These are phyloP conservation scores for Trichosporon inkin DNA, from an alignment of 1,284 basidiomycete species.

Conservation along the genomic window DNA sequence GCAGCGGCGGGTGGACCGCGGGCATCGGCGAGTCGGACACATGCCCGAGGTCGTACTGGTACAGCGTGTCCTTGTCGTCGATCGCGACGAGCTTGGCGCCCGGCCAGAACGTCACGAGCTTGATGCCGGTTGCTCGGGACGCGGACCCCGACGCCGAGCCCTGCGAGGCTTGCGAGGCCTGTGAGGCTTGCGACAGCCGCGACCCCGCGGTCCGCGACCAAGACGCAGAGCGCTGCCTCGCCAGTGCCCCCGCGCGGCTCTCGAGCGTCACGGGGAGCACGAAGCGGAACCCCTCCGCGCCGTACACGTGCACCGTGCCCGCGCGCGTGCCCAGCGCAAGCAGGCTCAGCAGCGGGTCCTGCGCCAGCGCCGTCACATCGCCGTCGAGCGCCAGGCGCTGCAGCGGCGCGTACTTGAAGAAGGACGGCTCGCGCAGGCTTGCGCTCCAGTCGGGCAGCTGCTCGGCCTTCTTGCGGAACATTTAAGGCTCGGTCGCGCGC, in stretches of 20 bases:
- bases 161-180: too few relatives aligned
- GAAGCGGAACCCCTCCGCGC: conserved; percentile 44
- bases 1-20: conserved; percentile 35
- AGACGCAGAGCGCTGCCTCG: neutral
- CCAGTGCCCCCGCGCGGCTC: neutral
- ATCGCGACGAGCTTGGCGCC: conserved; percentile 44
- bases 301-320: conserved; percentile 47
- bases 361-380: conserved; percentile 61
- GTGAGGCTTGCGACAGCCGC: too few relatives aligned
- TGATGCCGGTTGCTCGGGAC: conserved; percentile 28
- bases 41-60: conserved; percentile 36
- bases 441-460: conserved; percentile 42
- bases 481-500: too few relatives aligned
- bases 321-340: conserved; percentile 62
- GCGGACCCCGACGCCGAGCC: conserved; percentile 19
- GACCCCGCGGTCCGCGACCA: neutral
- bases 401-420: conserved; percentile 49
- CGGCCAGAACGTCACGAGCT: conserved; percentile 48
- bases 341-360: conserved; percentile 68
- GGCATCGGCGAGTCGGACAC: conserved; percentile 38
- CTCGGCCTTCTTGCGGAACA: too few relatives aligned
- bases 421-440: conserved; percentile 42
- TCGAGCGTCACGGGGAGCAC: conserved; percentile 31
- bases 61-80: conserved; percentile 41
- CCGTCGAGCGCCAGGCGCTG: conserved; percentile 48